Conservation (phyloP, 2,329 filamentous ascomycete species). For the Alternaria gansuensis region DNA sequence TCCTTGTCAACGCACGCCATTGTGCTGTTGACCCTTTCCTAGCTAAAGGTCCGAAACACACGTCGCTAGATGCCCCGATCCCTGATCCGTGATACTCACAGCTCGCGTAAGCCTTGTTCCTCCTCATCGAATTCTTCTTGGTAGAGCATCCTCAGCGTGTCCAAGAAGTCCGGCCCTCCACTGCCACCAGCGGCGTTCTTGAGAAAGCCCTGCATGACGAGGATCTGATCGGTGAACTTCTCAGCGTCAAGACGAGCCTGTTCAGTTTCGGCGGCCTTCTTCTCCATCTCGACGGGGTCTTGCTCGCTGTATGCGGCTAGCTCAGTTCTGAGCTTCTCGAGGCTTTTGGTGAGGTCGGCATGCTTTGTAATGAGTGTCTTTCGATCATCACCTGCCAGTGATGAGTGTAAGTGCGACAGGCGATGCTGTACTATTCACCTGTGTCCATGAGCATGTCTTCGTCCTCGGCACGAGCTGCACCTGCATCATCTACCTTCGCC, state of each 20-base stretch:
- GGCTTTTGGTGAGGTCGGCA: slow-evolving; percentile 48
- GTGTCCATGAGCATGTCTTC: slow-evolving; percentile 49
- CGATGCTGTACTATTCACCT: slow-evolving; percentile 28
- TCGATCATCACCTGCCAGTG: slow-evolving; percentile 41
- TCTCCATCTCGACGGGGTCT: slow-evolving; percentile 58
- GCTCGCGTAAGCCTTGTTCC: slow-evolving; percentile 59
- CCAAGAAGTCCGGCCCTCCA: slow-evolving; percentile 52
- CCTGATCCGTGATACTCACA: slow-evolving; percentile 14
- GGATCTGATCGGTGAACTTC: slow-evolving; percentile 57
- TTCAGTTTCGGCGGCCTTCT: slow-evolving; percentile 48
- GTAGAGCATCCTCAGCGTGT: slow-evolving; percentile 59
- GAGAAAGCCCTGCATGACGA: slow-evolving; percentile 57
- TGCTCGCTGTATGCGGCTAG: slow-evolving; percentile 57
- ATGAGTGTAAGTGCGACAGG: background rate
- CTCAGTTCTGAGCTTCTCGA: slow-evolving; percentile 53
- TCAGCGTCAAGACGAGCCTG: slow-evolving; percentile 46
- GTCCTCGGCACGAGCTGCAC: slow-evolving; percentile 52
- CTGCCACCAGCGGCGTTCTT: slow-evolving; percentile 46
- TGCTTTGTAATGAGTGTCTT: slow-evolving; percentile 52
- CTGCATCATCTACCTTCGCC: slow-evolving; percentile 52
- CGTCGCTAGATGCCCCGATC: background rate
- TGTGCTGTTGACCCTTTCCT: background rate
- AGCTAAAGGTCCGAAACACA: background rate
- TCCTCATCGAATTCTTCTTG: slow-evolving; percentile 65
- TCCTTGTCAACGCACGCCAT: background rate